A percentile compares a stretch with the other conserved stretches of the same genome.
Conservation (phyloP, 768 basidiomycete species). For the Phanerochaete sordida region DNA sequence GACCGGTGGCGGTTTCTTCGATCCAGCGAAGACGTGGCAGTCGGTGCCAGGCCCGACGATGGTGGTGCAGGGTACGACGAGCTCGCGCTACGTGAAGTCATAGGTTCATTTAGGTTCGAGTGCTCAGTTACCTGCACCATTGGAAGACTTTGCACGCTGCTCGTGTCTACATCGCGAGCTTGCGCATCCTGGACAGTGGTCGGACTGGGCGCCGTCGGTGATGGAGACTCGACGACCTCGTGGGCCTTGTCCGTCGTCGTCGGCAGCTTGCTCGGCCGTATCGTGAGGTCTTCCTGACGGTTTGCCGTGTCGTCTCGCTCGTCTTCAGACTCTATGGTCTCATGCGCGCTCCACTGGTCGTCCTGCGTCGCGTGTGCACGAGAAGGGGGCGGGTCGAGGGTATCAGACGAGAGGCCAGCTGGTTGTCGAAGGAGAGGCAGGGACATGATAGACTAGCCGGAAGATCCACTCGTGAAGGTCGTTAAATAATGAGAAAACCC, state of each 20-base stretch:
- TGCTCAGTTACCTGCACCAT: constrained; percentile 45
- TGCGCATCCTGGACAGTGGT: constrained; percentile 27
- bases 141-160: constrained; percentile 61
- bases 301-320: constrained; percentile 23
- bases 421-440: constrained; percentile 13
- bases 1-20: constrained; percentile 42
- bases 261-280: constrained; percentile 22
- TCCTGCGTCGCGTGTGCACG: constrained; percentile 24
- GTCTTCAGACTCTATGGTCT: constrained; percentile 33
- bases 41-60: constrained; percentile 23
- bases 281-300: constrained; percentile 24
- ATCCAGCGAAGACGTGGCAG: constrained; percentile 12
- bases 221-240: constrained; percentile 30
- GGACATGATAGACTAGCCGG: constrained; percentile 16
- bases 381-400: constrained; percentile 18
- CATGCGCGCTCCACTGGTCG: constrained; percentile 36
- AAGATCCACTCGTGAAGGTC: constrained; percentile 9
- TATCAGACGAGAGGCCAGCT: constrained; percentile 25
- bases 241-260: constrained; percentile 20
- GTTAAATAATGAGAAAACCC: constrained; percentile 8
- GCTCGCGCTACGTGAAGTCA: constrained; percentile 25
- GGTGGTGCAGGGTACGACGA: constrained; percentile 28
- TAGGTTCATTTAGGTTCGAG: constrained; percentile 27
- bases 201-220: constrained; percentile 31
- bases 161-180: constrained; percentile 38